Evolutionary conservation across 2,329 filamentous ascomycete species (phyloP).

Genomic region (Leptodontidium sp.): DNA sequence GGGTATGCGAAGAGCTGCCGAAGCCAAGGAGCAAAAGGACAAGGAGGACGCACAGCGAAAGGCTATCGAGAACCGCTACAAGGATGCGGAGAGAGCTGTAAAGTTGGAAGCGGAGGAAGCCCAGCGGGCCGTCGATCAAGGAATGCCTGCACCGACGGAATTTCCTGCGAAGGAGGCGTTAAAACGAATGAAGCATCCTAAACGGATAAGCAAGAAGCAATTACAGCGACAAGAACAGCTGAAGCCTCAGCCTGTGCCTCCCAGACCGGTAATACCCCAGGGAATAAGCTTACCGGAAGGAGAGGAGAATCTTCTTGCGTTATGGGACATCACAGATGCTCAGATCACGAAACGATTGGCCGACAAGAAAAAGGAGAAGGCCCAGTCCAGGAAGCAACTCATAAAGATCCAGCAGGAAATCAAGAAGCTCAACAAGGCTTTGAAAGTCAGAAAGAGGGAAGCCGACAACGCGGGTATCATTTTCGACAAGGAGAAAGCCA

Average conservation of each 20-base stretch:
- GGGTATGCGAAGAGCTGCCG: constrained; percentile 29
- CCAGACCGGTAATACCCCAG: constrained; percentile 44
- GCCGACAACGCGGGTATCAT: constrained; percentile 35
- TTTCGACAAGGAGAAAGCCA: constrained; percentile 40
- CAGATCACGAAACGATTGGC: constrained; percentile 42
- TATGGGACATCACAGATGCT: constrained; percentile 48
- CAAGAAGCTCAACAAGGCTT: constrained; percentile 42
- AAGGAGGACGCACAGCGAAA: constrained; percentile 28
- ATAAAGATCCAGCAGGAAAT: constrained; percentile 38
- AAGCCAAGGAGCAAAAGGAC: constrained; percentile 24
- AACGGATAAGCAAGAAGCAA: constrained; percentile 38
- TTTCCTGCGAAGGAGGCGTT: constrained; percentile 23
- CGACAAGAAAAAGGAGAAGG: constrained; percentile 36
- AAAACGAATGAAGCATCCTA: constrained; percentile 15
- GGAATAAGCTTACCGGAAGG: constrained; percentile 41
- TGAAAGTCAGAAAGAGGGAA: constrained; percentile 42
- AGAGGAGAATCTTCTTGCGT: constrained; percentile 45
- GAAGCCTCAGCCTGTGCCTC: constrained; percentile 35
- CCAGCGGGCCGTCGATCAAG: constrained; percentile 11
- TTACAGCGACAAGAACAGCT: constrained; percentile 34
- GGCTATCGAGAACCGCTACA: constrained; percentile 30
- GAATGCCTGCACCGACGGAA: constrained; percentile 4
- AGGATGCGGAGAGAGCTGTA: constrained; percentile 21
- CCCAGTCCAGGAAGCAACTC: constrained; percentile 33
- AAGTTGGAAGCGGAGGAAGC: constrained; percentile 17